Base-by-base conservation (phyloP, 2,329 filamentous ascomycete genomes). In the Westerdykella aurantiaca region DNA sequence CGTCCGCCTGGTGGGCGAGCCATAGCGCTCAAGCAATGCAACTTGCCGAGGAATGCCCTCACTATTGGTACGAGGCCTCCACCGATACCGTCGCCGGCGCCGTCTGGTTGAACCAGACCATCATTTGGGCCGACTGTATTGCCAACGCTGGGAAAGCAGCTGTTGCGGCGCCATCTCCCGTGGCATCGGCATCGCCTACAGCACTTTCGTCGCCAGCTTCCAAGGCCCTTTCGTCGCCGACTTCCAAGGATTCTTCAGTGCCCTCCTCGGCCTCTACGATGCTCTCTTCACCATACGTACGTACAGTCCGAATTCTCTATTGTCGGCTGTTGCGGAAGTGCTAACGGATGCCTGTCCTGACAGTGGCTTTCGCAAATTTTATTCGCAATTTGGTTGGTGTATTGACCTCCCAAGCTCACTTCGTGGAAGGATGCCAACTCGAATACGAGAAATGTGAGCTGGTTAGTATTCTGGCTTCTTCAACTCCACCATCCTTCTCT, bases 381-480 rank as follows among this genome's bases (percentile, higher is more conserved):
- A 3, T 22, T 38, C 37, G 4, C 37, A 21, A n/a, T 38, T 17
- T 25, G 37, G 37, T 23, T 38, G 37, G 37, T 38, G 16, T 38
- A 16, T 12, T 35, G 33, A 35, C 3, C 33, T n/a, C n/a, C 33
- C 17, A 9, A 35, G 33, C 3, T 16, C 22, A 38, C 12, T 49
- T 44, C 37, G 47, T 41, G 34, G 31, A 23, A 14, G 47, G 44
- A 31, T 49, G 47, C 31, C 47, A 47, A 23, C 11, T 21, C 10
- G 7, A 10, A n/a, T 23, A 17, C 21, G 37, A 16, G n/a, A 38
- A 21, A 4, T 38, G 6, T 34, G 31, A 16, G n/a, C 14, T 6
- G 7, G 4, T 12, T 16, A 29, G n/a, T 29, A 39, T n/a, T 22
- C 12, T n/a, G 22, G 25, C 21, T 29, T 14, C 21, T 29, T 21